A percentile compares a stretch with the other conserved stretches of the same genome.
Evolutionary conservation across 805 yeast species (phyloP).

Genomic region (Pichia rugopelliculosa): DNA sequence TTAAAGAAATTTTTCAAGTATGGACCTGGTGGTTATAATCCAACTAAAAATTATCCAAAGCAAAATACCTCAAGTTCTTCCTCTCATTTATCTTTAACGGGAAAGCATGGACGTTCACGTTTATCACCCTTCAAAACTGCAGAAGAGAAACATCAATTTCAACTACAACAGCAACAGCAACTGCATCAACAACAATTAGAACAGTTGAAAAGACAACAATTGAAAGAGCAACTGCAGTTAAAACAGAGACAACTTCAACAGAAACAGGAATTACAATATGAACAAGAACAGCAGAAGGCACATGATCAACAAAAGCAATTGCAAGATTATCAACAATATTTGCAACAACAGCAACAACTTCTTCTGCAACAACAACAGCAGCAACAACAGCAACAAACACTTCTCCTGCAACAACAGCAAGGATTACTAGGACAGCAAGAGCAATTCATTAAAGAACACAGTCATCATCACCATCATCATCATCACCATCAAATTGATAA

Average conservation of each 20-base stretch:
- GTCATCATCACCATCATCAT: not conserved
- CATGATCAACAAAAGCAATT: not conserved
- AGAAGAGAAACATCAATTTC: slow-evolving; percentile 3
- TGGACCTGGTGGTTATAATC: slow-evolving; percentile 10
- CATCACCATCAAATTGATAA: slow-evolving; percentile 1
- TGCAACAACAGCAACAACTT: not conserved
- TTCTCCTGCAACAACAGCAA: slow-evolving; percentile 1
- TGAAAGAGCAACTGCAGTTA: slow-evolving; percentile 1
- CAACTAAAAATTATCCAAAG: not conserved
- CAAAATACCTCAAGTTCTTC: not conserved
- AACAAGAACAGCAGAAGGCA: not conserved
- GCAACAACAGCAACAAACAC: no score
- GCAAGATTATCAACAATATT: not conserved
- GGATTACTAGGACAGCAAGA: no score
- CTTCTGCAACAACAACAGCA: not conserved
- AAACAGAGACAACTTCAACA: slow-evolving; percentile 1
- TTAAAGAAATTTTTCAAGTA: slow-evolving; percentile 9
- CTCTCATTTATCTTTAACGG: slow-evolving; percentile 1
- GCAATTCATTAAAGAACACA: not conserved
- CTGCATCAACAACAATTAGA: slow-evolving; percentile 1
- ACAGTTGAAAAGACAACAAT: not conserved
- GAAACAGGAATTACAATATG: not conserved
- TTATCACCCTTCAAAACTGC: slow-evolving; percentile 9
- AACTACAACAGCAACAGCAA: slow-evolving; percentile 3
- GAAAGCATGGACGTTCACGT: slow-evolving; percentile 10